phyloP scores from a whole-genome alignment of 1,139 yeast species.

The Yamadazyma kanchanaburiensis region DNA sequence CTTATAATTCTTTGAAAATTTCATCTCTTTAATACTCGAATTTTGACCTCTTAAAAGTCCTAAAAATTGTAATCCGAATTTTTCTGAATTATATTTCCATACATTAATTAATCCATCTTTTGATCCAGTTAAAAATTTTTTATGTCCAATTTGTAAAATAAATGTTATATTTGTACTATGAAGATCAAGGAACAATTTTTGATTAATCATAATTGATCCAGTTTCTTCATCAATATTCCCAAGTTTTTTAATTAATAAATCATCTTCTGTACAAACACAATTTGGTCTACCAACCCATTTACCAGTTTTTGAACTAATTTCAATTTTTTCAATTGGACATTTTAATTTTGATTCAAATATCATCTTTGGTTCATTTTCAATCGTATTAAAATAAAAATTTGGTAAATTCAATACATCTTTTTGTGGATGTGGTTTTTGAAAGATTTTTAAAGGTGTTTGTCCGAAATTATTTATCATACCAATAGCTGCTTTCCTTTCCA shows the following conservation, averaged over 20 bases:
- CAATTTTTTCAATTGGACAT: slow-evolving; percentile 37
- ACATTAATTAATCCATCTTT: slow-evolving; percentile 53
- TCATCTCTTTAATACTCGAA: slow-evolving; percentile 36
- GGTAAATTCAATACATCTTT: slow-evolving; percentile 40
- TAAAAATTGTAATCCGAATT: slow-evolving; percentile 35
- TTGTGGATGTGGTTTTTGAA: slow-evolving; percentile 59
- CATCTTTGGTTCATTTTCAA: slow-evolving; percentile 21
- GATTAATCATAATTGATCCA: slow-evolving; percentile 42
- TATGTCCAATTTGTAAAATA: slow-evolving; percentile 34
- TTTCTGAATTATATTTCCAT: slow-evolving; percentile 41
- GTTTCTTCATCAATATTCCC: slow-evolving; percentile 21
- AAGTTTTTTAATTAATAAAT: slow-evolving; percentile 34
- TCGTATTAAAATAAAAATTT: slow-evolving; percentile 24
- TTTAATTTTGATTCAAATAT: slow-evolving; percentile 35
- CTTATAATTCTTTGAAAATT: slow-evolving; percentile 48
- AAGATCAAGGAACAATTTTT: slow-evolving; percentile 37
- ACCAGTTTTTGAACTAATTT: slow-evolving; percentile 29
- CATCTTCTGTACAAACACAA: slow-evolving; percentile 37
- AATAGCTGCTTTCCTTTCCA: slow-evolving; percentile 70
- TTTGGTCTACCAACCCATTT: slow-evolving; percentile 48
- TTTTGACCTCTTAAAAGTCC: slow-evolving; percentile 56
- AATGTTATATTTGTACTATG: slow-evolving; percentile 34
- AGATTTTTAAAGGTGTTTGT: slow-evolving; percentile 76
- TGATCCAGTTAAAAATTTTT: slow-evolving; percentile 50
- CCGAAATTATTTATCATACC: slow-evolving; percentile 90